Base-by-base conservation (phyloP, 345 rosid species). In the Microthlaspi erraticum region DNA sequence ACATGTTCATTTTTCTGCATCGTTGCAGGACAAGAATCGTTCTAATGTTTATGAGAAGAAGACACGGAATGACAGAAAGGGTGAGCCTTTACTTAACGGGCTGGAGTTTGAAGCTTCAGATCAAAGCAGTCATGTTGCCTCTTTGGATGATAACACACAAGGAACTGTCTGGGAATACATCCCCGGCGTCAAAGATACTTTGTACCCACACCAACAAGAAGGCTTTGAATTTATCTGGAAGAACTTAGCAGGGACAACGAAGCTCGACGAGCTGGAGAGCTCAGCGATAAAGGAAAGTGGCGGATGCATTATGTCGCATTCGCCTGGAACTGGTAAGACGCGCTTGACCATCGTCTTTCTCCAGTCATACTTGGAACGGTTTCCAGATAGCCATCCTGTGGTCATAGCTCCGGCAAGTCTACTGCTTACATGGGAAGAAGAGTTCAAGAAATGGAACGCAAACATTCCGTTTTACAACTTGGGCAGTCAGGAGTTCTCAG, bases 291-390 rank as follows among this genome's bases (percentile, higher is more conserved):
- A 17, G 33, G 51, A 37, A 57, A 39, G 72, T 16, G 80, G 73
- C 11, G 98, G 98, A 18, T 93, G 98, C 71, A 77, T 93, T 18
- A 86, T 90, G 46, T 88, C 97, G 0, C 98, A 93, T 64, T 84
- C 88, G 17, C 90, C 96, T 5, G 97, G 98, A 33, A 88, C 98
- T 0, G 97, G 97, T 20, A 93, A 93, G 78, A 85, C 98, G 13
- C 88, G 89, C n/a, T 76, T 93, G 42, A 70, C 96, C 43, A 84
- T 93, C 17, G 81, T 80, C 20, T 90, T 90, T 77, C 80, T 93
- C 34, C 86, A 86, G 78, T 60, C 92, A 10, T 87, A 77, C 74
- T 33, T 90, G 53, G 50, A 78, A 61, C 39, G 78, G 61, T 85
- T 71, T 64, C 89, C 90, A 6, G 54, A 60, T 10, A 87, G 90